Base-by-base conservation (phyloP, 495 filamentous ascomycete genomes). In the Penicillium daleae region DNA sequence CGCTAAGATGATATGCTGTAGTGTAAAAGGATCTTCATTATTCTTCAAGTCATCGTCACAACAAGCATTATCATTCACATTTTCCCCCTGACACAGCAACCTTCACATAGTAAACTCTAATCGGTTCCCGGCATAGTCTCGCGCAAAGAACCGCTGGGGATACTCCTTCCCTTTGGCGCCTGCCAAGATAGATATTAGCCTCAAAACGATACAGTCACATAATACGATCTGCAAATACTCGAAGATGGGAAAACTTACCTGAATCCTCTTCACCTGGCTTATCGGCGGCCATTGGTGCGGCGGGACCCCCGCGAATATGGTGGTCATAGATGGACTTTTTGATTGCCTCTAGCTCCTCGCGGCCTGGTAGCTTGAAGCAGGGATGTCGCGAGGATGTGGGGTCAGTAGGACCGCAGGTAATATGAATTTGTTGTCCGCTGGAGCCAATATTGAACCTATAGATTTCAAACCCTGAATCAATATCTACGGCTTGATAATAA, bases 91-190 rank as follows among this genome's bases (percentile, higher is more conserved):
- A 19, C 27, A 31, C 13, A 21, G 13, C 19, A 22, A 37, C 4
- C 19, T 10, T 61, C 72, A 89, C 54, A 86, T 59, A 53, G 77
- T 85, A 67, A 88, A 89, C 69, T 89, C 86, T 44, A 89, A 69
- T 59, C 81, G 63, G 68, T 89, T 89, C 8, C 86, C 86, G 6
- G 83, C 85, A 77, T 76, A 88, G 63, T 88, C 86, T 56, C 86
- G 75, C 0, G 85, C 86, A 71, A 89, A 89, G 72, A 88, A 88
- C 21, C 86, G 74, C 31, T 68, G 75, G 1, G 85, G 85, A 66
- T 86, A 87, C 64, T 87, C 86, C 1, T 80, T 82, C 0, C 82
- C 85, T 64, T 83, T 73, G 0, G 73, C 70, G 6, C 85, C 85
- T 84, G 52, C 48, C 57, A 21, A 21, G 22, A 29, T 35, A 3